phyloP scores from a whole-genome alignment of 1,284 basidiomycete species.

The Fomitopsis pinicola region DNA sequence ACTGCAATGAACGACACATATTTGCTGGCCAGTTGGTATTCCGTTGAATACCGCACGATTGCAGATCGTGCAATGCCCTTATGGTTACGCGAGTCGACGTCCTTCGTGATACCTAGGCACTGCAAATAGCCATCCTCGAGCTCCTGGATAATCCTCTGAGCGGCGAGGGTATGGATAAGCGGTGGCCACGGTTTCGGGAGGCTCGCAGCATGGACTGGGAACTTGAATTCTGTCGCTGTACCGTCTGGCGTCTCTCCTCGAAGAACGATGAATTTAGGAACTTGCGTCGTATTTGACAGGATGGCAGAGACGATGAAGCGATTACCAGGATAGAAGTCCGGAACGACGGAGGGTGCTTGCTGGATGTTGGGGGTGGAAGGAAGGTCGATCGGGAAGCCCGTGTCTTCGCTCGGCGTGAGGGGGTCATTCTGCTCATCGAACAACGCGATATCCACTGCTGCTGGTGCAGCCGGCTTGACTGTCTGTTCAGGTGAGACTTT shows the following conservation, averaged over 20 bases:
- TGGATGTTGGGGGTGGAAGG: constrained; percentile 33
- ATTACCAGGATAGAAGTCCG: constrained; percentile 38
- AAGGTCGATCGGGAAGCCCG: constrained; percentile 14
- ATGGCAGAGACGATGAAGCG: constrained; percentile 45
- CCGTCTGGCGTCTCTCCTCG: constrained; percentile 30
- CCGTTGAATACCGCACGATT: constrained; percentile 44
- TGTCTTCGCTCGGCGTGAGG: background rate
- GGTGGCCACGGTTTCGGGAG: constrained; percentile 16
- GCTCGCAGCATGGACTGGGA: constrained; percentile 30
- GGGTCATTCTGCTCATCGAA: background rate
- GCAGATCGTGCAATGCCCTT: constrained; percentile 36
- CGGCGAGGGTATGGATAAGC: constrained; percentile 49
- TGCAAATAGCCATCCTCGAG: constrained; percentile 30
- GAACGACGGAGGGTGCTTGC: constrained; percentile 39
- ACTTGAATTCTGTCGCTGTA: constrained; percentile 27
- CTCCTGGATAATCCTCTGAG: constrained; percentile 47
- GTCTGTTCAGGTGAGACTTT: background rate
- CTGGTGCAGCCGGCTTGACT: background rate
- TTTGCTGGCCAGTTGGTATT: constrained; percentile 47
- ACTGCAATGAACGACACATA: constrained; percentile 57
- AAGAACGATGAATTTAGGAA: constrained; percentile 37
- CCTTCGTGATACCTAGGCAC: background rate
- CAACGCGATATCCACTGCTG: background rate
- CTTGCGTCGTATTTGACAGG: constrained; percentile 15
- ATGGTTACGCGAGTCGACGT: background rate